Evolutionary conservation across 129 eudicot species (phyloP), one percentile per base, ranked within the genome.

Genomic region (Gnaphalium uliginosum): DNA sequence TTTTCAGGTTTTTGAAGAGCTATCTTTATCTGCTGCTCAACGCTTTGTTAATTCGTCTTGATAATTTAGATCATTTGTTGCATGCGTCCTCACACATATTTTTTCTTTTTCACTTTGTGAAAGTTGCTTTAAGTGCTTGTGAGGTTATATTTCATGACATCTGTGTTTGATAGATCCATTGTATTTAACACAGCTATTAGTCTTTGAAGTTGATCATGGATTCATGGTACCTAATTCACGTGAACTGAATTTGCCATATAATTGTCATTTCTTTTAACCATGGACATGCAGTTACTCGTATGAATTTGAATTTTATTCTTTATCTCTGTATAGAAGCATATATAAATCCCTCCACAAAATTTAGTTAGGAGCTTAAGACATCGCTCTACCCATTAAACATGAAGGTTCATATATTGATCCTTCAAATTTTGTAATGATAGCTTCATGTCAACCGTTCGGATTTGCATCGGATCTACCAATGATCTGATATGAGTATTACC

Each of bases 1-100:
- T 74, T n/a, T 85, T 74, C 83, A 92, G 97, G 96, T 92, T 63
- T 78, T 82, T 46, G 96, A 92, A 81, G 97, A 92, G 71, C 77
- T 92, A 76, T 87, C 90, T 33, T 61, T 72, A 39, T 87, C 88
- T 1, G 89, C 92, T 78, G 96, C 92, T 53, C 83, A 67, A 78
- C 83, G 83, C 43, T 82, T 92, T 35, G 63, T 92, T 46, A 81
- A 76, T 48, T 83, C 86, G 24, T 81, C 82, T 15, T 81, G 79
- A 85, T 63, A 51, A 50, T 66, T 48, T 22, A 41, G 56, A 65
- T 67, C 39, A 66, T 57, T 83, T 50, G 3, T 35, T 61, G 57
- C 25, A 33, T 62, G 51, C 8, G 54, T 39, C 41, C 66, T 35
- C 19, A 22, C 8, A 8, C 17, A 33, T 11, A 0, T 50, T 32